Base-by-base conservation (phyloP, 2,329 filamentous ascomycete species). In the Claviceps sorghi region DNA sequence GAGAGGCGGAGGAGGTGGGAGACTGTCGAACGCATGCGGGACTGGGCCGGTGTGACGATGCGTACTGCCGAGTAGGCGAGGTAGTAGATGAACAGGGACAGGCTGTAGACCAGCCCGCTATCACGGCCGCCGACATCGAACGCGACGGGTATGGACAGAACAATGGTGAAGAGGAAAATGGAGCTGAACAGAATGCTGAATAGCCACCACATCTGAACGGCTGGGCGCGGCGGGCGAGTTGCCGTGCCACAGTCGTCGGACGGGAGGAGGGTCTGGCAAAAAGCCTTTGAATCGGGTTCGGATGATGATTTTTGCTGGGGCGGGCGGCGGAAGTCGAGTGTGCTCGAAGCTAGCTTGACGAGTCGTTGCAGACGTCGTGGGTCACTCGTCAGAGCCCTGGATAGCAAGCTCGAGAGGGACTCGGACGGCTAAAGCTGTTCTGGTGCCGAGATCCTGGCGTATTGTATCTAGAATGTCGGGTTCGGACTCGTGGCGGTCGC, bases 51-150 rank as follows among this genome's bases (percentile, higher is more conserved):
- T 0, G 90, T 95, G 15, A 82, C 76, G 55, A 96, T 77, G 64
- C 86, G 87, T 58, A 93, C 74, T 57, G 80, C 72, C 53, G 89
- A 95, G 71, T 93, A 89, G 67, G 88, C 70, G 66, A 95, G 84
- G 73, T 97, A 97, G 75, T 94, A 97, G 62, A 79, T 76, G 60
- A 91, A 90, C 52, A 97, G 80, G 48, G 86, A 82, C 51, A 97
- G 79, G 65, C 89, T 96, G 73, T 94, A 97, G 57, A 89, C 91
- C 64, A 98, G 77, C 54, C 93, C 93, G 64, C 89, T 95, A 61
- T 93, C 90, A 63, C 88, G 84, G 56, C 93, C 93, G 66, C 93
- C 93, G 63, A 97, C 91, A 79, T 98, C 93, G 73, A 97, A 97
- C 63, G 91, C 88, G 65, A 98, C 83, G 56, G 93, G 93, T 66